Conservation (phyloP, 305 asterid species). For the Withania somnifera region DNA sequence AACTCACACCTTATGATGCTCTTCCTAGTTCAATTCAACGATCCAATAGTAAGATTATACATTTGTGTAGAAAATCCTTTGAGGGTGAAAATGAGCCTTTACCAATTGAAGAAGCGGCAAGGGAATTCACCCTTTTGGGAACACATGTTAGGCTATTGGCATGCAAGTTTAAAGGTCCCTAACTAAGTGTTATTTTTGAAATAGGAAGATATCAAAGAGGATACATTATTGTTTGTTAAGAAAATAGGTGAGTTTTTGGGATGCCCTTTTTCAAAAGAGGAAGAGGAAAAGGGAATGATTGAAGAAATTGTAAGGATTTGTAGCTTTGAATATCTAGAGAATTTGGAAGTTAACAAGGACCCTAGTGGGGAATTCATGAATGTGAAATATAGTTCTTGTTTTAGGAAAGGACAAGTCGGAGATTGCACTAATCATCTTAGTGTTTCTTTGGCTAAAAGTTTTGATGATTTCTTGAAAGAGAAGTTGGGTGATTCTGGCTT, state of each 20-base stretch:
- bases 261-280: background rate
- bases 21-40: background rate
- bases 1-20: conserved; percentile 2
- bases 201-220: conserved; percentile 6
- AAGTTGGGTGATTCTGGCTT: conserved; percentile 3
- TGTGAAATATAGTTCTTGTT: background rate
- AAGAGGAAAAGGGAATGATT: background rate
- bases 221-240: background rate
- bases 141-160: conserved; percentile 10
- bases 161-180: conserved; percentile 1
- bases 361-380: background rate
- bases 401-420: conserved; percentile 10
- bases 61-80: conserved; percentile 1
- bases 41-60: background rate
- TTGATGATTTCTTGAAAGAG: background rate
- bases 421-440: conserved; percentile 9
- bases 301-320: conserved; percentile 7
- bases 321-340: conserved; percentile 14
- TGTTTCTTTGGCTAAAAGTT: background rate
- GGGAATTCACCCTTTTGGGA: conserved; percentile 3
- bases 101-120: background rate
- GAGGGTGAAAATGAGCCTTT: background rate
- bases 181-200: background rate
- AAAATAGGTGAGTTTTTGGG: conserved; percentile 10
- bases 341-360: conserved; percentile 11